A percentile compares a stretch with the other conserved stretches of the same genome.
Evolutionary conservation across 176 grass and related monocot species (phyloP).

Genomic region (Coix lacrymajobi): DNA sequence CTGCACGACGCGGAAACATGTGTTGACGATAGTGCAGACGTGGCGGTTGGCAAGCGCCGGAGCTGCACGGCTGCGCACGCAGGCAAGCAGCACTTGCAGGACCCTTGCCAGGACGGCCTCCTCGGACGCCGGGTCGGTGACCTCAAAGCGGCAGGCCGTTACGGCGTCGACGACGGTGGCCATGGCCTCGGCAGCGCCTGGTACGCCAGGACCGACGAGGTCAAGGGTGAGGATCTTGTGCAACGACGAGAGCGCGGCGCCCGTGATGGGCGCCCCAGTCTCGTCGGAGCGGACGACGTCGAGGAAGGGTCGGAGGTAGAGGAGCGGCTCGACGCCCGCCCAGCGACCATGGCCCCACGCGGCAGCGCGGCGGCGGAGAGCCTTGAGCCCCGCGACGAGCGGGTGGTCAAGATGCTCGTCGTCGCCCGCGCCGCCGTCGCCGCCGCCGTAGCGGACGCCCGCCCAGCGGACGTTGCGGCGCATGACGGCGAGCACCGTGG

Average conservation of each 20-base stretch:
- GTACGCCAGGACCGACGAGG: conserved; percentile 39
- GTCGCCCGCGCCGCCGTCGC: conserved; percentile 27
- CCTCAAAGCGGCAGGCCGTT: conserved; percentile 86
- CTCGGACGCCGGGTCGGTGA: conserved; percentile 90
- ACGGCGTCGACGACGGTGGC: conserved; percentile 82
- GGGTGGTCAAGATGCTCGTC: conserved; percentile 79
- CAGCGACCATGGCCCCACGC: conserved; percentile 42
- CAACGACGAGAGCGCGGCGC: conserved; percentile 75
- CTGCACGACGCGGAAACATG: conserved; percentile 95
- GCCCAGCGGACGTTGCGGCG: conserved; percentile 96
- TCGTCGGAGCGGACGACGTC: conserved; percentile 93
- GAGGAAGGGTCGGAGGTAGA: conserved; percentile 79
- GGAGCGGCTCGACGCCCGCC: conserved; percentile 46
- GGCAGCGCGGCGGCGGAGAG: conserved; percentile 63
- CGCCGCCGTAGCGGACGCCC: conserved; percentile 56
- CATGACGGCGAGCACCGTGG: conserved; percentile 92
- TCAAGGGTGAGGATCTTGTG: conserved; percentile 90
- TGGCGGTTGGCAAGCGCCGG: conserved; percentile 64
- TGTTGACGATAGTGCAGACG: conserved; percentile 86
- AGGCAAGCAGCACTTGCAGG: conserved; percentile 82
- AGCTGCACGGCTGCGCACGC: conserved; percentile 61
- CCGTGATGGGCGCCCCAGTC: conserved; percentile 92
- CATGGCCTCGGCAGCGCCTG: conserved; percentile 46
- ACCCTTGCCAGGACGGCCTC: conserved; percentile 87
- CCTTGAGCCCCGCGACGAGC: conserved; percentile 67